These are phyloP conservation scores for Yamadazyma conglobata DNA, from an alignment of 1,139 yeast genomes.

Conservation along the genomic window DNA sequence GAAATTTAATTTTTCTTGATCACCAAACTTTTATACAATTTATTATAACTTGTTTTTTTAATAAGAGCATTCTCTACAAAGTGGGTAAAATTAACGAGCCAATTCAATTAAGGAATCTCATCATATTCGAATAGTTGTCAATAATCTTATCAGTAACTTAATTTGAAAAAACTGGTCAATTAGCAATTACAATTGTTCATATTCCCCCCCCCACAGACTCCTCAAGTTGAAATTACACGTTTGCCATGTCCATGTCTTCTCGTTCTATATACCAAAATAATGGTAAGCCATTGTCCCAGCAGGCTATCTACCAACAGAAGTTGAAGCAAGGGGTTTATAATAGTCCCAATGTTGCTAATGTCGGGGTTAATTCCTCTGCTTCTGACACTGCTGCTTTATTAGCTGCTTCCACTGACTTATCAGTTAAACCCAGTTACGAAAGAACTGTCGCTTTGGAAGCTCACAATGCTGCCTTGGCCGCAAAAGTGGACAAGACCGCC, in stretches of 20 bases:
- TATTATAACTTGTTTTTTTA: no score
- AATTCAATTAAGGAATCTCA: no score
- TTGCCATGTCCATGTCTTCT: constrained; percentile 24
- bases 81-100: no score
- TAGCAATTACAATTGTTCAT: no score
- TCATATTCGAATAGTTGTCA: no score
- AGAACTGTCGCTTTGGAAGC: constrained; percentile 64
- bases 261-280: constrained; percentile 59
- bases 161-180: no score
- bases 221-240: no score
- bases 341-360: constrained; percentile 62
- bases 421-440: constrained; percentile 60
- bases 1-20: no score
- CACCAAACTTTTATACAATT: no score
- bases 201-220: no score
- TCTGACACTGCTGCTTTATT: constrained; percentile 74
- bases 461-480: constrained; percentile 61
- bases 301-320: constrained; percentile 76
- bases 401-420: constrained; percentile 64
- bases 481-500: constrained; percentile 37
- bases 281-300: constrained; percentile 68
- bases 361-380: constrained; percentile 70
- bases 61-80: no score
- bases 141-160: no score
- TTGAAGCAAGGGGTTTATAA: constrained; percentile 71